Evolutionary conservation across 2,329 filamentous ascomycete species (phyloP).

Genomic region (Scorias spongiosa): DNA sequence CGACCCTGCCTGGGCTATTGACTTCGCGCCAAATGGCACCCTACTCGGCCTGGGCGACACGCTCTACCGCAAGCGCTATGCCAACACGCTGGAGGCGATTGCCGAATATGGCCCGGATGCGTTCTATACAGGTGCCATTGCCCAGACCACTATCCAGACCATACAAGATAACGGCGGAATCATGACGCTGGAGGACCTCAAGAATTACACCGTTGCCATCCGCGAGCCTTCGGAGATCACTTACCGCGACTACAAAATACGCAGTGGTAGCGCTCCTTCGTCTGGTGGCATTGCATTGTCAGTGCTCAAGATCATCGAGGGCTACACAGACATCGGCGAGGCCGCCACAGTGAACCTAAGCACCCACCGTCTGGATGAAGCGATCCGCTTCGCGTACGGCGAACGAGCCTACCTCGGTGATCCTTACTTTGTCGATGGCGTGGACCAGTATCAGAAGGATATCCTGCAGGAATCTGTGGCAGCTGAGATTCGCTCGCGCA

Average conservation of each 20-base stretch:
- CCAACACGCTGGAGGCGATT: conserved; percentile 62
- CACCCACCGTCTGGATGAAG: conserved; percentile 72
- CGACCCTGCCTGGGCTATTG: conserved; percentile 66
- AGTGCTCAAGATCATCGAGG: conserved; percentile 69
- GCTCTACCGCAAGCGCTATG: conserved; percentile 70
- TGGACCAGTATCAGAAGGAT: conserved; percentile 46
- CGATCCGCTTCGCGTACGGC: conserved; percentile 79
- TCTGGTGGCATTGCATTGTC: conserved; percentile 63
- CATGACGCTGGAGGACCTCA: conserved; percentile 68
- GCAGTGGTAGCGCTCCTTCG: conserved; percentile 56
- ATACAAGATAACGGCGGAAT: conserved; percentile 60
- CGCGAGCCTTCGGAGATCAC: conserved; percentile 42
- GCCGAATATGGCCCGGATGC: conserved; percentile 50
- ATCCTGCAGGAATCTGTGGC: conserved; percentile 53
- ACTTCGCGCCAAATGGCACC: conserved; percentile 75
- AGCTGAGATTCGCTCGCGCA: conserved; percentile 45
- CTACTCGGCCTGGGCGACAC: conserved; percentile 56
- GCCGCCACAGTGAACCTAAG: conserved; percentile 46
- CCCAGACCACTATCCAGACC: conserved; percentile 55
- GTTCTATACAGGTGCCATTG: conserved; percentile 59
- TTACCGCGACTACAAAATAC: conserved; percentile 53
- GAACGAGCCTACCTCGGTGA: conserved; percentile 64
- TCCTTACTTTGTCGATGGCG: conserved; percentile 53
- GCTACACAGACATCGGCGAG: conserved; percentile 50
- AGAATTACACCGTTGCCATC: conserved; percentile 53